Evolutionary conservation across 768 basidiomycete genomes (phyloP).

Genomic region (Agrocybe chaxingu): DNA sequence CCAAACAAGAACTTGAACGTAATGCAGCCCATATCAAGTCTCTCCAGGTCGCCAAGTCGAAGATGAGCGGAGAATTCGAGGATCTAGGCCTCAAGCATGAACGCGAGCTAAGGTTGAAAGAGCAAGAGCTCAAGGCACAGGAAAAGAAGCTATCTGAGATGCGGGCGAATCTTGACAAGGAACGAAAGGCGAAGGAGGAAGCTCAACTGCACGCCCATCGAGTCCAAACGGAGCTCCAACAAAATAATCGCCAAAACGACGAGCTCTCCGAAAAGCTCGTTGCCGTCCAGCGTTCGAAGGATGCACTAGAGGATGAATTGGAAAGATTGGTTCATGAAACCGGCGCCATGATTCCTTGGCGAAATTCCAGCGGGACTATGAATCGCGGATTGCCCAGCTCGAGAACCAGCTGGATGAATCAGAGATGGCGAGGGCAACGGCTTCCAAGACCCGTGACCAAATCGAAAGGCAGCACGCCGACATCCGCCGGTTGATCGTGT

Average conservation of each 20-base stretch:
- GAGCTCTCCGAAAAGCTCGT: conserved; percentile 54
- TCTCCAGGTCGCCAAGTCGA: conserved; percentile 77
- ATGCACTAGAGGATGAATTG: conserved; percentile 64
- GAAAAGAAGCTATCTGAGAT: conserved; percentile 60
- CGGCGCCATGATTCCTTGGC: conserved; percentile 50
- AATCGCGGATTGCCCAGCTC: conserved; percentile 56
- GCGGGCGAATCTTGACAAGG: conserved; percentile 59
- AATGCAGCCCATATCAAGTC: conserved; percentile 77
- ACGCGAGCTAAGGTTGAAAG: conserved; percentile 64
- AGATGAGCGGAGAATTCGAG: conserved; percentile 77
- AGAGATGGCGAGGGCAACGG: conserved; percentile 45
- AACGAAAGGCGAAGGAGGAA: conserved; percentile 60
- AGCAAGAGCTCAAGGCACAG: conserved; percentile 60
- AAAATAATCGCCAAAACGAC: conserved; percentile 49
- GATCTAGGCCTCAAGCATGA: conserved; percentile 77
- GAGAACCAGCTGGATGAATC: conserved; percentile 60
- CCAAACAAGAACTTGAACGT: conserved; percentile 73
- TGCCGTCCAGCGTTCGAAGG: conserved; percentile 57
- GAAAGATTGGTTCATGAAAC: conserved; percentile 62
- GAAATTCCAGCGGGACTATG: conserved; percentile 62
- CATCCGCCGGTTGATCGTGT: conserved; percentile 61
- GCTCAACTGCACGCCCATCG: conserved; percentile 62
- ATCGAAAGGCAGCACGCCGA: conserved; percentile 72
- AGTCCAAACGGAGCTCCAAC: conserved; percentile 59
- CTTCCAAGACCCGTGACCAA: conserved; percentile 54